phyloP scores from a whole-genome alignment of 2,329 filamentous ascomycete genomes.

The Trichoderma oligosporum region DNA sequence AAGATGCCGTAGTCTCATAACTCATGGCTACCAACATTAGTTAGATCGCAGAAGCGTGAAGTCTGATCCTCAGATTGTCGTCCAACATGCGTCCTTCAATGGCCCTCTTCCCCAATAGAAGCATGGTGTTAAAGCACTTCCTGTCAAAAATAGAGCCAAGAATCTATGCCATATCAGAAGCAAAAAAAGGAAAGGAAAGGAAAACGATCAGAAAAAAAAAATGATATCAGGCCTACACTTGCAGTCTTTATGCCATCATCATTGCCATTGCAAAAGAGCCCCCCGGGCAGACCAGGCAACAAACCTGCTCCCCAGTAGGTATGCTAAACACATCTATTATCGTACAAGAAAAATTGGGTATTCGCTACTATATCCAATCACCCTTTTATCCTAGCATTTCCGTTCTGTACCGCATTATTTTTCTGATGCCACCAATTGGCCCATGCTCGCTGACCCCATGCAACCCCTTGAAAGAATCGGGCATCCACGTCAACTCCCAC shows the following conservation, averaged over 20 bases:
- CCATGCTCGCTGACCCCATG: constrained; percentile 18
- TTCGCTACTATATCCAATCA: constrained; percentile 24
- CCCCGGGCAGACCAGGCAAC: not conserved
- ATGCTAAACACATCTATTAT: constrained; percentile 8
- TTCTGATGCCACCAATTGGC: not conserved
- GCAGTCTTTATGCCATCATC: not conserved
- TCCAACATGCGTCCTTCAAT: too few relatives aligned
- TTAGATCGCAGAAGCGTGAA: too few relatives aligned
- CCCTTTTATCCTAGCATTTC: constrained; percentile 22
- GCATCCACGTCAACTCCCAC: constrained; percentile 37
- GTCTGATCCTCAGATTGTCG: not conserved
- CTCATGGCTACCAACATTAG: too few relatives aligned
- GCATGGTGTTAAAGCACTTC: not conserved
- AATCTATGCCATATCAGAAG: not conserved
- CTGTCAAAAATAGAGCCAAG: not conserved
- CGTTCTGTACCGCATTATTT: constrained; percentile 20
- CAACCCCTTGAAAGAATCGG: constrained; percentile 23
- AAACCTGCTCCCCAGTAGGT: not conserved
- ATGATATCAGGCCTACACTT: not conserved
- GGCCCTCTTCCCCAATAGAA: not conserved
- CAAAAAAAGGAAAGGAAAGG: not conserved
- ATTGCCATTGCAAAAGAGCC: not conserved
- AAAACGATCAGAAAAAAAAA: not conserved
- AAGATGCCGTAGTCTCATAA: too few relatives aligned
- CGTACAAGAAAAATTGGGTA: constrained; percentile 17